Base-by-base conservation (phyloP, 768 basidiomycete genomes). In the Termitomyces sp. region DNA sequence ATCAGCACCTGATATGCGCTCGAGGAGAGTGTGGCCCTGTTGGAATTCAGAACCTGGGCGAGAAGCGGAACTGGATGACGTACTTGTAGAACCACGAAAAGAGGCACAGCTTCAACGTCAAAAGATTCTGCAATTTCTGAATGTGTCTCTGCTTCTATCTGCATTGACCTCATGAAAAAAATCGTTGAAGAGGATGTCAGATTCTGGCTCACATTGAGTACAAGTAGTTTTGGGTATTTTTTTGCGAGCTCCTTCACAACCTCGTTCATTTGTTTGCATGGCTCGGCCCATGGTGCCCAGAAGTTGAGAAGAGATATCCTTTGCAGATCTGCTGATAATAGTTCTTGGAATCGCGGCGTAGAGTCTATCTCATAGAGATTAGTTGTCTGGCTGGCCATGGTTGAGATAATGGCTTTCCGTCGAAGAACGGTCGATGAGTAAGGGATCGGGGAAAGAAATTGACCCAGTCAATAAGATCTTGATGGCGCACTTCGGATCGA, bases 241-340 rank as follows among this genome's bases (percentile, higher is more conserved):
- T 80, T 83, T 1, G 94, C 83, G 48, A 96, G 79, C 66, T 91
- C 89, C 9, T 67, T 60, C 18, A 90, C 83, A 5, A 95, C 84
- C 47, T 85, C 77, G 75, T 94, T 95, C 89, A 97, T 96, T 66
- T 88, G 82, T 66, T 81, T 80, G 78, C 95, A 98, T 43, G 95
- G 94, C 61, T 84, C 89, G 0, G 94, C 97, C 93, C 93, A 90
- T 72, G 84, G 77, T 46, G 95, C 92, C 90, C 94, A 95, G 72
- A 98, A 99, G 75, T 91, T 93, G 69, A 97, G 85, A 40, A 96
- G 77, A 4, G 95, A 95, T 26, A 96, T 82, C 23, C 91, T 79
- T 20, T 82, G 73, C 36, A 99, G 83, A 73, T 98, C 95, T 23
- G 72, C 68, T 0, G 86, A 87, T 50, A 98, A 84, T 9, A 91